phyloP scores from a whole-genome alignment of 1,139 yeast species.

The Yamadazyma sp. region DNA sequence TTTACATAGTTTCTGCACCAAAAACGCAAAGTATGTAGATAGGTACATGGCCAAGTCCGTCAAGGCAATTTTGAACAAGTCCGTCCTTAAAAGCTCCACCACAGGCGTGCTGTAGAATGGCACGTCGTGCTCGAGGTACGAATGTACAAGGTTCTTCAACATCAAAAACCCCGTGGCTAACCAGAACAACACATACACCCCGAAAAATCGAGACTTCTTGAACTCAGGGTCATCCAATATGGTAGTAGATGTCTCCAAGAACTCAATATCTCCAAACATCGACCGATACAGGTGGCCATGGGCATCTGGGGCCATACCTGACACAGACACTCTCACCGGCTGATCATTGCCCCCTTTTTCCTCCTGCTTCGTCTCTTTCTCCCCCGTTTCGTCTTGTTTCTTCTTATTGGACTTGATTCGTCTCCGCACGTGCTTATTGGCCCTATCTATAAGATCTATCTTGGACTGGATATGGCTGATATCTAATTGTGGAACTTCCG shows the following conservation, averaged over 20 bases:
- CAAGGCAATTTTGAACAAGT: conserved; percentile 60
- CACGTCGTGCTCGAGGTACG: conserved; percentile 25
- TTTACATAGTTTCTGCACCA: conserved; percentile 53
- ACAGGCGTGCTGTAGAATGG: conserved; percentile 49
- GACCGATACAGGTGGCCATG: conserved; percentile 11
- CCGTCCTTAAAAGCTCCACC: conserved; percentile 49
- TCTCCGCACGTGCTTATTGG: conserved; percentile 8
- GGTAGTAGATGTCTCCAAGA: conserved; percentile 40
- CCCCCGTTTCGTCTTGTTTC: conserved; percentile 6
- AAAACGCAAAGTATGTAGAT: conserved; percentile 54
- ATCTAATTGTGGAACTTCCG: conserved; percentile 2
- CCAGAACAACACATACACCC: conserved; percentile 71
- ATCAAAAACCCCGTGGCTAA: conserved; percentile 56
- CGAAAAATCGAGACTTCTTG: conserved; percentile 51
- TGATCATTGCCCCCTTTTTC: background rate
- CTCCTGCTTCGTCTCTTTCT: background rate
- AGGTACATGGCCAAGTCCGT: conserved; percentile 74
- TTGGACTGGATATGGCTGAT: conserved; percentile 11
- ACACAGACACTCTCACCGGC: background rate
- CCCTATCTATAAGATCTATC: conserved; percentile 11
- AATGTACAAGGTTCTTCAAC: conserved; percentile 48
- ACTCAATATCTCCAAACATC: conserved; percentile 44
- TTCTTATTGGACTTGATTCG: conserved; percentile 3
- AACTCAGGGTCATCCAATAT: conserved; percentile 49
- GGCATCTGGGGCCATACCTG: background rate